Evolutionary conservation across 2,329 filamentous ascomycete species (phyloP).

Genomic region (Alternaria ventricosa): DNA sequence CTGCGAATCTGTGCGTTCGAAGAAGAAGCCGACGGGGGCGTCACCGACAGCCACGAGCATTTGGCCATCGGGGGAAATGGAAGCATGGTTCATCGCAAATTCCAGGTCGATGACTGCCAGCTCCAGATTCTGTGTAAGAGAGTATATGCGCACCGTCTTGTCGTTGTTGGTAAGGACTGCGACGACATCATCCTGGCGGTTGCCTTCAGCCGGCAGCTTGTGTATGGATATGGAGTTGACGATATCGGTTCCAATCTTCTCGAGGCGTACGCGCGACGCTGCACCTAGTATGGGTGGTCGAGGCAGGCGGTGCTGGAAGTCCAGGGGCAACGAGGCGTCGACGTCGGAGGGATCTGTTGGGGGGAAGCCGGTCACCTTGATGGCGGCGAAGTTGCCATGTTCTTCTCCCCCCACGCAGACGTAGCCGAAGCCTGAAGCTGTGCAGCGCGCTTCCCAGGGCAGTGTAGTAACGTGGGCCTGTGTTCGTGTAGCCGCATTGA

Average conservation of each 20-base stretch:
- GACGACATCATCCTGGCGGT: constrained; percentile 65
- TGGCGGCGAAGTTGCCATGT: constrained; percentile 83
- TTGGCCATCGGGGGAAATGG: constrained; percentile 88
- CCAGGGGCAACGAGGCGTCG: constrained; percentile 64
- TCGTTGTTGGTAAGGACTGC: constrained; percentile 90
- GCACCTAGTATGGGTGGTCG: constrained; percentile 49
- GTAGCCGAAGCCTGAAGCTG: constrained; percentile 86
- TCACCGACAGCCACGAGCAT: constrained; percentile 86
- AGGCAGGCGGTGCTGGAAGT: constrained; percentile 46
- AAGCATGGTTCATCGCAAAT: constrained; percentile 89
- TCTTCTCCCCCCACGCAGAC: constrained; percentile 86
- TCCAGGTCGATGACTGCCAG: constrained; percentile 76
- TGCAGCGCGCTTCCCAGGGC: constrained; percentile 75
- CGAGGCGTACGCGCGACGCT: constrained; percentile 55
- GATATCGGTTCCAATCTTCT: constrained; percentile 67
- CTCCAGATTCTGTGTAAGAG: constrained; percentile 70
- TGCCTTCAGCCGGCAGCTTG: constrained; percentile 53
- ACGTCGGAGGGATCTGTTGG: constrained; percentile 57
- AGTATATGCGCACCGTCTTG: constrained; percentile 83
- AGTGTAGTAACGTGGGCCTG: constrained; percentile 75
- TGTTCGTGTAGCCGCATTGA: constrained; percentile 72
- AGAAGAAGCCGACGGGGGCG: constrained; percentile 84
- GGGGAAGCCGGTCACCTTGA: constrained; percentile 63
- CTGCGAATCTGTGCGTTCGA: constrained; percentile 60
- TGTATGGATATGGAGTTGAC: constrained; percentile 73